Evolutionary conservation across 2,329 filamentous ascomycete species (phyloP), one percentile per base, ranked within the genome.

Genomic region (Alternaria hordeiaustralica): DNA sequence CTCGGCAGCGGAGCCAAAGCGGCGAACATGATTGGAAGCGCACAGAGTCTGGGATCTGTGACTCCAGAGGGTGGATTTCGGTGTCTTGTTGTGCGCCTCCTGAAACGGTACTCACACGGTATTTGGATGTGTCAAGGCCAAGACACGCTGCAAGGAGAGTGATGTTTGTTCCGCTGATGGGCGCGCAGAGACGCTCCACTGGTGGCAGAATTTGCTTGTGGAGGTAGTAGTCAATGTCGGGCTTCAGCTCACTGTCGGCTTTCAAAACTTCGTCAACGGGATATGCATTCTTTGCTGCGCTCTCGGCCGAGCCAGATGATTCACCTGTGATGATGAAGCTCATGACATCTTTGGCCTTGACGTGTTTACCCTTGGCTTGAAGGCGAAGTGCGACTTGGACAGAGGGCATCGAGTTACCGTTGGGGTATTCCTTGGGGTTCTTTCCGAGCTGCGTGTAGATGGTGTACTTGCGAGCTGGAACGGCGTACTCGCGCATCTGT

Each of bases 401-500:
- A 61, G 97, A 95, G 4, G 96, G 96, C 96, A 99, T 98, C 44
- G 90, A 92, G 78, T 95, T 93, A 57, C 90, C 92, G 77, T 97
- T 97, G 58, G 95, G 95, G 74, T 99, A 99, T 67, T 98, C 94
- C 67, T 91, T 90, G 3, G 96, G 96, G 33, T 90, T 88, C 79
- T 99, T 99, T 71, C 96, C 96, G 60, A 99, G 92, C 85, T 98
- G 96, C 8, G 95, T 98, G 81, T 93, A 97, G 78, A 99, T 99
- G 73, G 94, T 96, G 83, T 98, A 99, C 83, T 97, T 97, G 71
- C 91, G 89, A 5, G 88, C 83, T 0, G 93, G 91, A 47, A 97
- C 86, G 11, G 85, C 82, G 69, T 90, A 89, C 70, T 92, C 90
- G 55, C 94, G 92, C 93, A 99, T 97, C 81, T 94, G 92, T 69